phyloP scores from a whole-genome alignment of 2,329 filamentous ascomycete species.

The Epichloe brachyelytri region DNA sequence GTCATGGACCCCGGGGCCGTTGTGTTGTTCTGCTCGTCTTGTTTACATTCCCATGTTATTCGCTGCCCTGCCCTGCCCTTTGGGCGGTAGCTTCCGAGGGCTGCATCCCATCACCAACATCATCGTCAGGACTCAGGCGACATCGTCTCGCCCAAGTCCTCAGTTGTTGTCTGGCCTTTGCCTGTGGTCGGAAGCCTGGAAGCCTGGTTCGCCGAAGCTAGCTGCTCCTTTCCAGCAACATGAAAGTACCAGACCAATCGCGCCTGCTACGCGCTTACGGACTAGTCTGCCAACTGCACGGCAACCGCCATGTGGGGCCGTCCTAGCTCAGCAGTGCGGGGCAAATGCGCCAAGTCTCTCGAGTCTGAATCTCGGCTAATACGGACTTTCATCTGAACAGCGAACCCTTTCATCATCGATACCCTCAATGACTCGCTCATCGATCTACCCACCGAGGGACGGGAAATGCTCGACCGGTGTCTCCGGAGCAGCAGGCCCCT shows the following conservation, averaged over 20 bases:
- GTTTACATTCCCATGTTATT: neutral
- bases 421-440: constrained; percentile 25
- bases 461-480: constrained; percentile 21
- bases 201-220: neutral
- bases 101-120: neutral
- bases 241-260: neutral
- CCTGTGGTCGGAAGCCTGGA: neutral
- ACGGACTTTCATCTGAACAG: constrained; percentile 8
- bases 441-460: constrained; percentile 24
- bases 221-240: neutral
- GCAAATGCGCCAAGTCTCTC: neutral
- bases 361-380: constrained; percentile 4
- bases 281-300: neutral
- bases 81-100: too few species aligned
- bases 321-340: neutral
- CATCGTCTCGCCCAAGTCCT: too few species aligned
- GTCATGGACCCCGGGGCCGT: constrained; percentile 10
- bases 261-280: neutral
- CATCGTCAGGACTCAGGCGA: neutral
- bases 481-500: constrained; percentile 7
- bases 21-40: neutral
- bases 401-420: constrained; percentile 28
- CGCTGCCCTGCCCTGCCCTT: neutral
- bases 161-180: neutral
- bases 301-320: neutral